phyloP scores from a whole-genome alignment of 169 alveolate genomes.

The Eimeria brunetti region DNA sequence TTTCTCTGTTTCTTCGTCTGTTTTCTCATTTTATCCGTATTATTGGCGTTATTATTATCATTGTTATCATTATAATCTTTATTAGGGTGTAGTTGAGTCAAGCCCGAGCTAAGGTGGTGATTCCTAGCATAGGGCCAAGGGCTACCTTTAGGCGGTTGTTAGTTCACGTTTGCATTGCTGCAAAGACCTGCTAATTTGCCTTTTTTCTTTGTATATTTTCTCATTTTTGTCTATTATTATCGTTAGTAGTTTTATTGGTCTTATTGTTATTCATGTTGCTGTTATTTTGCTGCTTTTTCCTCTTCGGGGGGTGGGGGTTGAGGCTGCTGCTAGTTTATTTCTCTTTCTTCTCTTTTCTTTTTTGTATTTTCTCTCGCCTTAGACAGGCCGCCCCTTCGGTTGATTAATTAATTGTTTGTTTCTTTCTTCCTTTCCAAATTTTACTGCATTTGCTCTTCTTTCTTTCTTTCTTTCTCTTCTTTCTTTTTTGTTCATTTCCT shows the following conservation, averaged over 20 bases:
- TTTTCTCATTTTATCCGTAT: too few species aligned
- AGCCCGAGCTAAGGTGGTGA: conserved; percentile 4
- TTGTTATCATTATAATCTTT: too few species aligned
- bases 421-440: neutral
- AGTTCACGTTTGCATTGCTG: conserved; percentile 9
- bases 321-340: too few species aligned
- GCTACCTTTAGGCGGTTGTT: conserved; percentile 32
- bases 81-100: neutral
- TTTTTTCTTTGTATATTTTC: neutral
- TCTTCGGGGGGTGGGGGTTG: too few species aligned
- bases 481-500: neutral
- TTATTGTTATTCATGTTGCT: neutral
- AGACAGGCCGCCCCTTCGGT: neutral
- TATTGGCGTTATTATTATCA: too few species aligned
- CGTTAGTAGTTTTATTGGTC: neutral
- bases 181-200: neutral
- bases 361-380: neutral
- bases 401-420: neutral
- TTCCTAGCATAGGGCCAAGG: conserved; percentile 4
- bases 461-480: neutral
- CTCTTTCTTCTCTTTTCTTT: neutral
- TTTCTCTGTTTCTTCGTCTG: too few species aligned
- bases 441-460: neutral
- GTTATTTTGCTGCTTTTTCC: neutral
- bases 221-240: neutral